These are phyloP conservation scores for Magnolia changhungtana DNA, from an alignment of 164 flowering plant species.

Conservation along the genomic window DNA sequence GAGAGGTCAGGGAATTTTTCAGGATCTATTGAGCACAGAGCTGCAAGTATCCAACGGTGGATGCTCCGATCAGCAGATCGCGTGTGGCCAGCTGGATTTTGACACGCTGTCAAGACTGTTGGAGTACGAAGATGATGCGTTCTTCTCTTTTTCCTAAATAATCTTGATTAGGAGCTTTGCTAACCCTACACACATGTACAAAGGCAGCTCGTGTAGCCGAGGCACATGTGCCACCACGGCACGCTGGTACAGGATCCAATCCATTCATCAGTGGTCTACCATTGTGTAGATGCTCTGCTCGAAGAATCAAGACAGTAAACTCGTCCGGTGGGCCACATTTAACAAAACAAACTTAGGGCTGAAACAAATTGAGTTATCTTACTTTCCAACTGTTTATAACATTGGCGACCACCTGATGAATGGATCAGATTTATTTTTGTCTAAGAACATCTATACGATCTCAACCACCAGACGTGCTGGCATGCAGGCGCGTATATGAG, in stretches of 20 bases:
- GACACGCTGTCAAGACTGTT: conserved; percentile 6
- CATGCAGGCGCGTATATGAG: no score
- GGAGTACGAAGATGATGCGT: conserved; percentile 3
- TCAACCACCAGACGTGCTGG: neutral
- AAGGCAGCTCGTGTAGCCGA: neutral
- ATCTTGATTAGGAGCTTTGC: neutral
- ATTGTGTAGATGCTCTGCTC: neutral
- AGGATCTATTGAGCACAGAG: neutral
- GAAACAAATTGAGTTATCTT: neutral
- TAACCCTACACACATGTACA: neutral
- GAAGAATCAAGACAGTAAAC: neutral
- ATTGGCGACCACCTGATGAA: neutral
- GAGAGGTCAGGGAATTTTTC: neutral
- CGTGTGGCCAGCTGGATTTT: neutral
- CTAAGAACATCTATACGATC: neutral
- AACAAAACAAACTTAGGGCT: neutral
- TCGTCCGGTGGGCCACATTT: neutral
- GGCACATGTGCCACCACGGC: neutral
- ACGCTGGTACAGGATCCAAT: no score
- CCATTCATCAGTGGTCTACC: neutral
- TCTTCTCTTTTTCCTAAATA: conserved; percentile 1
- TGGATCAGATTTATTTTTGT: neutral
- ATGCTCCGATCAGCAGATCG: conserved; percentile 2
- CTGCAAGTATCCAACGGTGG: neutral
- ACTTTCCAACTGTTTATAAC: neutral